Base-by-base conservation (phyloP, 441 rosid genomes). In the Croton setiger region DNA sequence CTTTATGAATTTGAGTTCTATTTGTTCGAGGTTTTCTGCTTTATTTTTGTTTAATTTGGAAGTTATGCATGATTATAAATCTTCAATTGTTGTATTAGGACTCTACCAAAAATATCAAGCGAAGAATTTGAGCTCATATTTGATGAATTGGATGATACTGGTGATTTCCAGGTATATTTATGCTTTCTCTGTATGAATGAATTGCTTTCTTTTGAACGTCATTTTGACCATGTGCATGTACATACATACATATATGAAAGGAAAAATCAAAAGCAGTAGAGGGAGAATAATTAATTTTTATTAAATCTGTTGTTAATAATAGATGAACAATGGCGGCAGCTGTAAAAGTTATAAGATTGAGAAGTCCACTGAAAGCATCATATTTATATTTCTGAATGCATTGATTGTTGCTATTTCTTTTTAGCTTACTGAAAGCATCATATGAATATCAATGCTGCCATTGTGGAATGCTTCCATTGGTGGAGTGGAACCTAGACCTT, bases 61-160 rank as follows among this genome's bases (percentile, higher is more conserved):
- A 60, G 33, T 57, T 61, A 18, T 45, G 45, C 56, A 49, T 70
- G 55, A 5, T 76, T 37, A 70, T 56, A 64, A 68, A 23, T 56
- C 27, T 33, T 70, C 54, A 64, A 71, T 31, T 33, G 70, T 10
- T 77, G 76, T 39, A 41, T 48, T 74, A 92, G 99, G 89, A 84
- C 95, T 64, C 74, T 95, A 78, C 98, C 99, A 17, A 95, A 89
- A 66, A 95, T 87, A 73, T 86, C 97, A 56, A 76, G 66, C 54
- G 98, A 95, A 79, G 99, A 95, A 60, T 95, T 89, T 64, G 93
- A 77, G 79, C 76, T 91, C 53, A 93, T 95, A 80, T 95, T 95
- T 82, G 85, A 78, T 81, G 98, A 89, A 76, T 86, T 95, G 79
- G 99, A 95, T 75, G 99, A 95, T 78, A 81, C 83, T 76, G 86